Conservation (phyloP, 2,329 filamentous ascomycete species). For the Scortechinia acanthostroma region DNA sequence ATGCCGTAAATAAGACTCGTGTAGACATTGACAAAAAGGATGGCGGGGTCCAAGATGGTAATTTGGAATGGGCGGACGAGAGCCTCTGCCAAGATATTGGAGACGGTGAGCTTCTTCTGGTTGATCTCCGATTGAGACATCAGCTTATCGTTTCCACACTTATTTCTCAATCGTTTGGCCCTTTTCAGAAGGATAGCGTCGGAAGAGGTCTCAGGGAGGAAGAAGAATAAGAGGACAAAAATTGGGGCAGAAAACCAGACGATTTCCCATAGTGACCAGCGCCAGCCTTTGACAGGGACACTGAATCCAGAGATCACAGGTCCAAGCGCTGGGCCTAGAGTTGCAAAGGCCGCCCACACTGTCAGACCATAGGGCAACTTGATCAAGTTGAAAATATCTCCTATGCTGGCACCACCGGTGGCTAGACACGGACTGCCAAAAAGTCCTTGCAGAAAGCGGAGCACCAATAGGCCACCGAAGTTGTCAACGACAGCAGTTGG, state of each 20-base stretch:
- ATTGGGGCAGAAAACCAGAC: slow-evolving; percentile 52
- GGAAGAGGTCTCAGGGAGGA: slow-evolving; percentile 56
- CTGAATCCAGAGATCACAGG: slow-evolving; percentile 54
- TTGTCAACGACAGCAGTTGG: slow-evolving; percentile 56
- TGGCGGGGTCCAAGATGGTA: slow-evolving; percentile 51
- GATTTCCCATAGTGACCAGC: slow-evolving; percentile 60
- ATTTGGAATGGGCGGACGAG: slow-evolving; percentile 55
- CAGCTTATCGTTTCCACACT: slow-evolving; percentile 26
- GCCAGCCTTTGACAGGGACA: slow-evolving; percentile 47
- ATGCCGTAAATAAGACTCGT: slow-evolving; percentile 54
- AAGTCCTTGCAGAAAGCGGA: slow-evolving; percentile 60
- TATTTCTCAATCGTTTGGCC: slow-evolving; percentile 46
- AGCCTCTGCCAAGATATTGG: slow-evolving; percentile 39
- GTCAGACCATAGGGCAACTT: slow-evolving; percentile 50
- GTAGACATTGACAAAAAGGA: slow-evolving; percentile 56
- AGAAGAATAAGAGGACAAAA: slow-evolving; percentile 49
- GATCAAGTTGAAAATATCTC: slow-evolving; percentile 44
- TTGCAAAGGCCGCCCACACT: slow-evolving; percentile 41
- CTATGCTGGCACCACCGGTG: slow-evolving; percentile 41
- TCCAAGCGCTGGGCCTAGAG: slow-evolving; percentile 41
- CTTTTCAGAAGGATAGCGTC: slow-evolving; percentile 54
- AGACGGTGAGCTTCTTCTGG: slow-evolving; percentile 40
- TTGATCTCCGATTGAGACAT: slow-evolving; percentile 59
- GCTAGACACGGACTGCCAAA: slow-evolving; percentile 61
- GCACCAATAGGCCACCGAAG: slow-evolving; percentile 55